phyloP scores from a whole-genome alignment of 1,139 yeast genomes.

The Magnusiomyces starmeri region DNA sequence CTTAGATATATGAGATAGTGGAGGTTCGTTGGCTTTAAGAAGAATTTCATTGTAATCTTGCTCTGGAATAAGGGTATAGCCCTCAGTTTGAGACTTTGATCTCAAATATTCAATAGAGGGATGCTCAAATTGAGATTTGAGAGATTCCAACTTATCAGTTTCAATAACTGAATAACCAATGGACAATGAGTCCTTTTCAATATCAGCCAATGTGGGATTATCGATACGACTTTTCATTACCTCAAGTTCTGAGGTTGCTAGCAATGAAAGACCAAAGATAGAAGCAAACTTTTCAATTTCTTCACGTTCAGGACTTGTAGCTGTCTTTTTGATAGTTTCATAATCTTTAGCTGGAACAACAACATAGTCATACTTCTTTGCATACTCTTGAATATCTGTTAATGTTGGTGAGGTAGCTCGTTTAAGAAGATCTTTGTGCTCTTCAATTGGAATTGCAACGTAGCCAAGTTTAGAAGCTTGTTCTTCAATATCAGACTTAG shows the following conservation, averaged over 20 bases:
- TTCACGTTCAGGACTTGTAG: slow-evolving; percentile 21
- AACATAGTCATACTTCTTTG: slow-evolving; percentile 12
- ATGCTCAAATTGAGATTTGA: slow-evolving; percentile 4
- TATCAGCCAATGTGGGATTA: slow-evolving; percentile 18
- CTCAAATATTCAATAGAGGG: slow-evolving; percentile 10
- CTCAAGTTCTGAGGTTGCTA: slow-evolving; percentile 17
- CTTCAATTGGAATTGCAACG: slow-evolving; percentile 25
- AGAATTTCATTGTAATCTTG: slow-evolving; percentile 29
- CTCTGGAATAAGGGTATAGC: slow-evolving; percentile 14
- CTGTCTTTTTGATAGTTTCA: slow-evolving; percentile 17
- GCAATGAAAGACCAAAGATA: slow-evolving; percentile 24
- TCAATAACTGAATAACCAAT: slow-evolving; percentile 33
- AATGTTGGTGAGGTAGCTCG: slow-evolving; percentile 10
- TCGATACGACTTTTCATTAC: slow-evolving; percentile 15
- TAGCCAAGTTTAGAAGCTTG: slow-evolving; percentile 28
- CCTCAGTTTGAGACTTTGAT: slow-evolving; percentile 6
- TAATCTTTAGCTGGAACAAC: slow-evolving; percentile 11
- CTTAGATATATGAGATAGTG: slow-evolving; percentile 34
- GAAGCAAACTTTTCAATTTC: slow-evolving; percentile 20
- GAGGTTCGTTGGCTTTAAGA: slow-evolving; percentile 33
- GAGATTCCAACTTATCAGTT: slow-evolving; percentile 18
- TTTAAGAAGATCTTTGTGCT: slow-evolving; percentile 13
- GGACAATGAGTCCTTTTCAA: slow-evolving; percentile 19
- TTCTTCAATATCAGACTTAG: slow-evolving; percentile 20
- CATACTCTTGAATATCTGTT: slow-evolving; percentile 9